Evolutionary conservation across 192 early-diverging fungal species (phyloP), one percentile per base, ranked within the genome.

Genomic region (Helicostylum pulchrum): DNA sequence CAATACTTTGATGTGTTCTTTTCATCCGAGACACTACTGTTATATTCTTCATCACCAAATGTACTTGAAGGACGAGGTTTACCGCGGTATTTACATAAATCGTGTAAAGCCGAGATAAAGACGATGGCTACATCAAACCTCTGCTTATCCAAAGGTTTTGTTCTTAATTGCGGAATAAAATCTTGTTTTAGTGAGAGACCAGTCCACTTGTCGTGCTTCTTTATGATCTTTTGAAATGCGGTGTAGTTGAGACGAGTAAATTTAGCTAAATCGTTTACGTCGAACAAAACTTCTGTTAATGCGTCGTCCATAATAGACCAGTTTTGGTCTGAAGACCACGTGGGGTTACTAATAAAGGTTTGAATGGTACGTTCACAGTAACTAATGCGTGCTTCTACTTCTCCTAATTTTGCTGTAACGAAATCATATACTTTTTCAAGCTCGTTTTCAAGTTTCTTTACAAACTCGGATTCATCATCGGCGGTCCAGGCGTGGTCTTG

Each of bases 141-240:
- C 65, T 92, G 87, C 61, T 91, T 85, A 71, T 89, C 87, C 69
- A 95, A 92, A 9, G 91, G 85, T 14, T 83, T 76, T 66, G 73
- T 80, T 78, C 93, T 90, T 66, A 98, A 76, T 69, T 89, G 80
- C 75, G 88, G 76, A 73, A 84, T 78, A 76, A 90, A 89, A 71
- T 89, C 71, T 47, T 88, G 84, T 74, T 90, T 80, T 39, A 99
- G 74, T 42, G 83, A 73, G 65, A 85, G 88, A 11, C 68, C 71
- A 23, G 94, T 92, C 76, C 92, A 89, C 70, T 94, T 94, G 75
- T 99, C 96, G 71, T 99, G 97, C 77, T 99, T 99, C 78, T 99
- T 99, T 68, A 99, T 79, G 69, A 98, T 98, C 81, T 96, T 90
- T 61, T 87, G 82, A 64, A 93, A 91, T 20, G 88, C 91, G n/a